Base-by-base conservation (phyloP, 2,329 filamentous ascomycete species). In the Colletotrichum nymphaeae region DNA sequence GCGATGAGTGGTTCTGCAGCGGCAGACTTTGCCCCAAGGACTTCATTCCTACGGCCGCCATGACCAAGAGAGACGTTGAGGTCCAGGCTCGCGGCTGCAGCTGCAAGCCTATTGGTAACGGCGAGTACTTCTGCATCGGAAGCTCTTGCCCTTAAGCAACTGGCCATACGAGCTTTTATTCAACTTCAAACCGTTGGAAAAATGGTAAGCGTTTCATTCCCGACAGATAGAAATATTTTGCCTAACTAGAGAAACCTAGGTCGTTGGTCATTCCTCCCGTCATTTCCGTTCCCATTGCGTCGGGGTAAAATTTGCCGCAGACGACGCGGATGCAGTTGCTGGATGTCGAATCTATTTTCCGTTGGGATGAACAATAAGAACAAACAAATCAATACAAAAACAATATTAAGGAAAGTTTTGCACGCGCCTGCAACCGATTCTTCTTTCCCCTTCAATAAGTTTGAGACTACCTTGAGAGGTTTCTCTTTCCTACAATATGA, bases 21-120 rank as follows among this genome's bases (percentile, higher is more conserved):
- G 69, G 69, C 28, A 67, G 55, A 14, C 32, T 42, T 2, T 71
- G 68, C 46, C 62, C 58, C 9, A 55, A 66, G 24, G 68, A 60
- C n/a, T 64, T 56, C 8, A 11, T 49, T 1, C 22, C 19, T 19
- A 35, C 55, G 14, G 2, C 24, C 8, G 24, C 53, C 5, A 58
- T 35, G n/a, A 24, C 8, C 2, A 30, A 53, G 12, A 19, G 42
- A 6, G 22, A n/a, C 5, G 19, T 26, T 4, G 46, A 62, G 16
- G 22, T 30, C 12, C 9, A 9, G 19, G 49, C 37, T 12, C 22
- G 60, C 12, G 24, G 26, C 14, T 63, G 60, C 60, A 22, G n/a
- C 4, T 63, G 60, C 42, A 52, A 22, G 11, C 37, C n/a, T 14
- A 22, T 46, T 9, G 32, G 32, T 2, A 42, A 52, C 16, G 42